These are phyloP conservation scores for Entophlyctis helioformis DNA, from an alignment of 192 early-diverging fungal species.

Conservation along the genomic window DNA sequence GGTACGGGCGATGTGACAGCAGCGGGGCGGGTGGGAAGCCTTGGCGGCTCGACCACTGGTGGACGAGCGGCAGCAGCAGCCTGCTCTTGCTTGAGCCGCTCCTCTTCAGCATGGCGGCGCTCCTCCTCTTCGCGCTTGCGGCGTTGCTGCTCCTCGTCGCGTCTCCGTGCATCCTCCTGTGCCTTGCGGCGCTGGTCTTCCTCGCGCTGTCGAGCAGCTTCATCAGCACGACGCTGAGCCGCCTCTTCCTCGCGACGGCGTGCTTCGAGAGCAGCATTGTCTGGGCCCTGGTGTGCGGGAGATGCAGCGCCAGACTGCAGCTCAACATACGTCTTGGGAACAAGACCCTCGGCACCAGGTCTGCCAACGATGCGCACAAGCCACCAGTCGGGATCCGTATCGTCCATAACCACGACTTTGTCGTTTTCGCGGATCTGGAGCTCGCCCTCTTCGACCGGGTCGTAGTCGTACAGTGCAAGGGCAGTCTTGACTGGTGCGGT, in stretches of 20 bases:
- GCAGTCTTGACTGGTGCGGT: conserved; percentile 21
- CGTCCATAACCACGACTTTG: conserved; percentile 73
- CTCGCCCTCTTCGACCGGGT: conserved; percentile 73
- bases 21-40: background rate
- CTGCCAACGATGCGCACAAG: conserved; percentile 59
- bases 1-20: background rate
- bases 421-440: conserved; percentile 77
- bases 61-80: background rate
- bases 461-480: conserved; percentile 83
- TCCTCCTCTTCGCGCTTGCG: too few relatives aligned
- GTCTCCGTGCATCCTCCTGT: too few relatives aligned
- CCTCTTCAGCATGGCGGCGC: too few relatives aligned
- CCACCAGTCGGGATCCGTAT: conserved; percentile 88
- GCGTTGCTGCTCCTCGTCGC: too few relatives aligned
- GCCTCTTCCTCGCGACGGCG: too few relatives aligned
- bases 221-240: too few relatives aligned
- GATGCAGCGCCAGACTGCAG: too few relatives aligned
- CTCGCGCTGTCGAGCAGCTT: too few relatives aligned
- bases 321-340: conserved; percentile 88
- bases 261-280: too few relatives aligned
- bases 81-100: conserved; percentile 2
- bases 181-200: too few relatives aligned
- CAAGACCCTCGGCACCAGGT: conserved; percentile 60
- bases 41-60: background rate
- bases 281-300: too few relatives aligned